Conservation (phyloP, 805 yeast genomes). For the Scheffersomyces stipitis region DNA sequence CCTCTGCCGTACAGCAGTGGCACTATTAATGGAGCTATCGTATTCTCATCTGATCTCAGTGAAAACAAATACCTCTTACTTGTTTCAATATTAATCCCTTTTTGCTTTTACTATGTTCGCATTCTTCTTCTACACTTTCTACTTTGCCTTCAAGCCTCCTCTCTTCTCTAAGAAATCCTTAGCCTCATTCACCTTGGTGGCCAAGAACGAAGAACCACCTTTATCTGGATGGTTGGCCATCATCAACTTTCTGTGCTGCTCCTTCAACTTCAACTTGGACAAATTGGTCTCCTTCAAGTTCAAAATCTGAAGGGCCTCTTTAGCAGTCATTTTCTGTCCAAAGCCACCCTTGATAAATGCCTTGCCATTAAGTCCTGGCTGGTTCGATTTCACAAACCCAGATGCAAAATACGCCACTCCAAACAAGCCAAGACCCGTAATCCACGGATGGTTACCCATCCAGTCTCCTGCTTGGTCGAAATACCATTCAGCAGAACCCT, state of each 20-base stretch:
- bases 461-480: constrained; percentile 60
- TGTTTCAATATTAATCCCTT: no score
- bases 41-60: no score
- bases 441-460: constrained; percentile 74
- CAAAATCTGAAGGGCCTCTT: constrained; percentile 84
- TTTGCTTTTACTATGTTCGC: no score
- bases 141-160: constrained; percentile 48
- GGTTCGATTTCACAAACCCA: constrained; percentile 63
- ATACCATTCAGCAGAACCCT: constrained; percentile 57
- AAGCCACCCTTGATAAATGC: constrained; percentile 85
- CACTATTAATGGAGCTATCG: not conserved
- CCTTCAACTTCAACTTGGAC: constrained; percentile 65
- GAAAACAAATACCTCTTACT: no score
- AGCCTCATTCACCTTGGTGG: constrained; percentile 91
- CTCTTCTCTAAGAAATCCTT: constrained; percentile 77
- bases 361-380: constrained; percentile 66
- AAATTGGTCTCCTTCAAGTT: constrained; percentile 68
- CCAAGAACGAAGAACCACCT: constrained; percentile 88
- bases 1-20: no score
- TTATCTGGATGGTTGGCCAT: constrained; percentile 90
- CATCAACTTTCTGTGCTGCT: constrained; percentile 82
- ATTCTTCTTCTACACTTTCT: no score
- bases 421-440: constrained; percentile 69
- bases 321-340: constrained; percentile 85
- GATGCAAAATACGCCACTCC: constrained; percentile 63